Percentiles rank a stretch among this genome's conserved stretches.
Conservation (phyloP, 352 stramenopile species). For the Phytophthora meadii region DNA sequence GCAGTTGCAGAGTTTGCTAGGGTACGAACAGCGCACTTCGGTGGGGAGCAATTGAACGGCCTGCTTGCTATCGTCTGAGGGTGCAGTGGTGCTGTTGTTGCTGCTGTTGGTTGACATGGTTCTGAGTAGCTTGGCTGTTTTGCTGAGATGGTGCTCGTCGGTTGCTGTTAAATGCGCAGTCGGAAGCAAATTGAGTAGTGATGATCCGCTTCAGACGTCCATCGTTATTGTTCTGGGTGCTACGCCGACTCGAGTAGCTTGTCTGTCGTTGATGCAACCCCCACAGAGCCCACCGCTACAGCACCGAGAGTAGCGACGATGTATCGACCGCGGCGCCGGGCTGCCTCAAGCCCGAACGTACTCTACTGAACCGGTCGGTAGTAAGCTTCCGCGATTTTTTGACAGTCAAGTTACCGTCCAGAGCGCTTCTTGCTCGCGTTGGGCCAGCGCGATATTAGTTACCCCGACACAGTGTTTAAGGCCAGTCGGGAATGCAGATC, state of each 20-base stretch:
- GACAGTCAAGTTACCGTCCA: slow-evolving; percentile 41
- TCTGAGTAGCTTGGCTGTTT: slow-evolving; percentile 23
- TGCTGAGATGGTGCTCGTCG: slow-evolving; percentile 23
- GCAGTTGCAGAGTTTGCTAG: slow-evolving; percentile 74
- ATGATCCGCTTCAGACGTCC: slow-evolving; percentile 22
- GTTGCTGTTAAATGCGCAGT: slow-evolving; percentile 24
- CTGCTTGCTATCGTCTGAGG: slow-evolving; percentile 20
- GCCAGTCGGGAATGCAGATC: slow-evolving; percentile 11
- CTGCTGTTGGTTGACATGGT: slow-evolving; percentile 30
- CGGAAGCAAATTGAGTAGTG: slow-evolving; percentile 46
- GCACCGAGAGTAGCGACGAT: slow-evolving; percentile 44
- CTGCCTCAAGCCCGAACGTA: slow-evolving; percentile 40
- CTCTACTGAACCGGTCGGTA: slow-evolving; percentile 42
- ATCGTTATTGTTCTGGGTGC: slow-evolving; percentile 37
- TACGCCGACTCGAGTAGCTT: slow-evolving; percentile 11
- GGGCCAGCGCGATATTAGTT: slow-evolving; percentile 17
- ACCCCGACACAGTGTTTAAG: slow-evolving; percentile 12
- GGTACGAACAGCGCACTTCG: slow-evolving; percentile 74
- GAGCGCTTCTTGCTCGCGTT: slow-evolving; percentile 37
- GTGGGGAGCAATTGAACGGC: slow-evolving; percentile 37
- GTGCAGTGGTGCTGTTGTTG: slow-evolving; percentile 24
- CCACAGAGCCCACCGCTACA: slow-evolving; percentile 30
- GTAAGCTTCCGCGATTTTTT: slow-evolving; percentile 34
- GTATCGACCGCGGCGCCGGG: slow-evolving; percentile 27
- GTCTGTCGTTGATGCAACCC: slow-evolving; percentile 19